Percentiles rank a stretch among this genome's conserved stretches.
These are phyloP conservation scores for Blumeria hordei DNA, from an alignment of 2,329 filamentous ascomycete genomes.

Conservation along the genomic window DNA sequence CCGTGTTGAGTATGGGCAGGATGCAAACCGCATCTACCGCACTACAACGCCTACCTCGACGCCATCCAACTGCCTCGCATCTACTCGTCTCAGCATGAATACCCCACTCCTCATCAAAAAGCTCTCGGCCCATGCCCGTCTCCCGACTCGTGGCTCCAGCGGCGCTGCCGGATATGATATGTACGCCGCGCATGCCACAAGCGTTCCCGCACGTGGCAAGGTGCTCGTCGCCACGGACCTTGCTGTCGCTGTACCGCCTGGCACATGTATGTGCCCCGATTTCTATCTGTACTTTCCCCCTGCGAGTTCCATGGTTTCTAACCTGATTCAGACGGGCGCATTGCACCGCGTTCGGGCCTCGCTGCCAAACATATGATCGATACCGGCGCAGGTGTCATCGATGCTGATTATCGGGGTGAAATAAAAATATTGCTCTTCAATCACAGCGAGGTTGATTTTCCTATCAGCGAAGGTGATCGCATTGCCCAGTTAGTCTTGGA, in stretches of 20 bases:
- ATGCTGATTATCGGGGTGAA: constrained; percentile 86
- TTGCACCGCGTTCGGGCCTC: constrained; percentile 76
- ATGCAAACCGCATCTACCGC: no score
- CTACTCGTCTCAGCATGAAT: not conserved
- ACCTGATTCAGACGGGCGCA: constrained; percentile 44
- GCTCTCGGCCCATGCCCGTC: constrained; percentile 50
- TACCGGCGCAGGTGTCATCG: constrained; percentile 86
- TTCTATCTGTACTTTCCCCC: not conserved
- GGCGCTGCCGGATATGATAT: constrained; percentile 89
- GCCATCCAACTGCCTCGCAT: no score
- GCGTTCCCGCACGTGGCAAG: constrained; percentile 62
- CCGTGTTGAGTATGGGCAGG: no score
- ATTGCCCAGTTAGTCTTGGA: constrained; percentile 86
- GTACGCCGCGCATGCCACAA: constrained; percentile 52
- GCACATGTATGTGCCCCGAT: constrained; percentile 44
- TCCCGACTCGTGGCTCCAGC: constrained; percentile 71
- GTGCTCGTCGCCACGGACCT: constrained; percentile 78
- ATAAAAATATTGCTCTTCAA: constrained; percentile 94
- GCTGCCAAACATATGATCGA: constrained; percentile 91
- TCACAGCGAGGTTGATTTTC: constrained; percentile 60
- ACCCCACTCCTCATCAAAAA: constrained; percentile 42
- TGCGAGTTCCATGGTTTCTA: not conserved
- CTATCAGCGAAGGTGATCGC: constrained; percentile 63
- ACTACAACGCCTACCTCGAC: no score
- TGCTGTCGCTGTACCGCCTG: constrained; percentile 68